These are phyloP conservation scores for Solanum medicagineum DNA, from an alignment of 257 asterid genomes.

Conservation along the genomic window DNA sequence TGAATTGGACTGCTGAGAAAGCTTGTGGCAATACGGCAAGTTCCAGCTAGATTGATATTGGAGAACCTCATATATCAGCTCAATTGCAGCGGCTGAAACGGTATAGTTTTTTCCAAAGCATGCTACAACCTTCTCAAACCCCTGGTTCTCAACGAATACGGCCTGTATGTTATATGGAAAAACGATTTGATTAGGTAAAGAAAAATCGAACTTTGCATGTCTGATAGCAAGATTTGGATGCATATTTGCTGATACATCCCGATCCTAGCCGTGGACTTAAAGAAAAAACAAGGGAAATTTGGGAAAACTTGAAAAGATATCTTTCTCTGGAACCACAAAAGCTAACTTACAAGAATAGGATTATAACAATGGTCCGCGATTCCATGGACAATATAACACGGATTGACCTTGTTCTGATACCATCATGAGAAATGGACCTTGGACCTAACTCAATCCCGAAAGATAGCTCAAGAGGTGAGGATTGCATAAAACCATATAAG, in stretches of 20 bases:
- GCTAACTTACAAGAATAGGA: background rate
- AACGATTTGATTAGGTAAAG: background rate
- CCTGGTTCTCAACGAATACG: slow-evolving; percentile 31
- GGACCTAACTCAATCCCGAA: background rate
- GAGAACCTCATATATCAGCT: slow-evolving; percentile 41
- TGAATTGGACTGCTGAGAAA: slow-evolving; percentile 21
- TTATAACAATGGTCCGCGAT: background rate
- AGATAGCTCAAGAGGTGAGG: background rate
- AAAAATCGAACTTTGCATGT: background rate
- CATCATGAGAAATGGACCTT: background rate
- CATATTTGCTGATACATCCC: background rate
- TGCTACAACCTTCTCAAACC: slow-evolving; percentile 23
- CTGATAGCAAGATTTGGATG: background rate
- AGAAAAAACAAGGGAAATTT: background rate
- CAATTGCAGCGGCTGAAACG: slow-evolving; percentile 25
- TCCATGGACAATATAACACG: background rate
- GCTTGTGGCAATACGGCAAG: slow-evolving; percentile 19
- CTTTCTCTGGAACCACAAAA: background rate
- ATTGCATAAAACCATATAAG: background rate
- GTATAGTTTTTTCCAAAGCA: slow-evolving; percentile 18
- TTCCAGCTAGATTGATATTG: slow-evolving; percentile 39
- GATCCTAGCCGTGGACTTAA: background rate
- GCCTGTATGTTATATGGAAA: slow-evolving; percentile 14
- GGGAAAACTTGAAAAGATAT: background rate
- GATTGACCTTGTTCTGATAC: background rate